Conservation (phyloP, 257 asterid species). For the Plectranthus barbatus region DNA sequence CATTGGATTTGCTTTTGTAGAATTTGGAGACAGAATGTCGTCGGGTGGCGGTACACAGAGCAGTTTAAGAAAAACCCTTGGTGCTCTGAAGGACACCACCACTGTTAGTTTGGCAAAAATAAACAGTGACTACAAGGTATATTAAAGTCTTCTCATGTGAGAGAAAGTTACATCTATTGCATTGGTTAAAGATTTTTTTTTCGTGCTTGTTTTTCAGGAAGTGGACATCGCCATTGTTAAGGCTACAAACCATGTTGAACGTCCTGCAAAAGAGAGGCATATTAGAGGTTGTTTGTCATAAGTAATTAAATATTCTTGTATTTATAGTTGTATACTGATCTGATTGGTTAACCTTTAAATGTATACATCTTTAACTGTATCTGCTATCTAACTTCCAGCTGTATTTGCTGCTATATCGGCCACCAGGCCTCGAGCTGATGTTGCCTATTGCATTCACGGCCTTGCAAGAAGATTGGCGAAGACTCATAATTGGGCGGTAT, state of each 20-base stretch:
- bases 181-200: constrained; percentile 3
- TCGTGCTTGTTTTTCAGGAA: constrained; percentile 35
- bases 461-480: constrained; percentile 84
- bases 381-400: constrained; percentile 42
- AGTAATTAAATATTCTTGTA: neutral
- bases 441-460: constrained; percentile 93
- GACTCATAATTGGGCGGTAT: constrained; percentile 99
- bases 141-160: neutral
- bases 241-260: constrained; percentile 96
- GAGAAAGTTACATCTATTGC: neutral
- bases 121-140: constrained; percentile 89
- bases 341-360: neutral
- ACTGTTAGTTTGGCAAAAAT: constrained; percentile 94
- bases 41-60: constrained; percentile 77
- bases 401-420: constrained; percentile 85
- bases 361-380: constrained; percentile 16
- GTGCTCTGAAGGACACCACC: constrained; percentile 90
- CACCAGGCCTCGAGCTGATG: constrained; percentile 96
- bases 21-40: constrained; percentile 61
- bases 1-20: constrained; percentile 17
- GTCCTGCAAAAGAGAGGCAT: constrained; percentile 93
- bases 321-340: neutral
- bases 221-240: constrained; percentile 94
- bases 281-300: constrained; percentile 53
- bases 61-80: constrained; percentile 89